A percentile compares a stretch with the other conserved stretches of the same genome.
These are phyloP conservation scores for Antitrichia curtipendula DNA, from an alignment of 225 moss, liverwort and hornwort genomes.

Conservation along the genomic window DNA sequence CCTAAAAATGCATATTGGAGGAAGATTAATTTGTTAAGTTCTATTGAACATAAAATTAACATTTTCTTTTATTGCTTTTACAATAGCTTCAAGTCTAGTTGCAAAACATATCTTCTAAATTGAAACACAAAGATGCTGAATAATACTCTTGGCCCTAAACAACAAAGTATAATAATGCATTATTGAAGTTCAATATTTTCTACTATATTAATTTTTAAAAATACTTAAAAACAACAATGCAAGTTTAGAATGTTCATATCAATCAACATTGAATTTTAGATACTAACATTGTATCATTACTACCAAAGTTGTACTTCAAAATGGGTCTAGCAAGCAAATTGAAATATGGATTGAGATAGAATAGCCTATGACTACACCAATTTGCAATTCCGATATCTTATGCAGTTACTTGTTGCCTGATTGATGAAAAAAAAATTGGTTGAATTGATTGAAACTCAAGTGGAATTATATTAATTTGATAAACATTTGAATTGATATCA, in stretches of 20 bases:
- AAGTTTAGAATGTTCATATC: background rate
- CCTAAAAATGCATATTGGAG: background rate
- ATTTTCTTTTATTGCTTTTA: background rate
- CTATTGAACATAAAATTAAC: background rate
- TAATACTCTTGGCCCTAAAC: background rate
- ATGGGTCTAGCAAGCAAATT: background rate
- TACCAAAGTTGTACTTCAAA: background rate
- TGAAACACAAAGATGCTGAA: background rate
- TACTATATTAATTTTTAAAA: background rate
- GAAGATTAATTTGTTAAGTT: background rate
- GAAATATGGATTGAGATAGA: too few species aligned
- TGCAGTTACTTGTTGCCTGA: too few species aligned
- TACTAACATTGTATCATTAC: background rate
- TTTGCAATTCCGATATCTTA: too few species aligned
- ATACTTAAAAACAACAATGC: too few species aligned
- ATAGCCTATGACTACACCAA: too few species aligned
- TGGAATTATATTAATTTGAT: too few species aligned
- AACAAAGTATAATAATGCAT: background rate
- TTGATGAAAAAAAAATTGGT: too few species aligned
- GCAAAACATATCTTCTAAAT: background rate
- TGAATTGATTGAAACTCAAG: too few species aligned
- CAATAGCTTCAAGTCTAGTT: rapidly evolving
- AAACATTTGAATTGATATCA: too few species aligned
- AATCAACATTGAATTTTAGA: background rate
- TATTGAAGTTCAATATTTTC: background rate